Conservation (phyloP, 805 yeast genomes). For the Wickerhamiella cacticola region DNA sequence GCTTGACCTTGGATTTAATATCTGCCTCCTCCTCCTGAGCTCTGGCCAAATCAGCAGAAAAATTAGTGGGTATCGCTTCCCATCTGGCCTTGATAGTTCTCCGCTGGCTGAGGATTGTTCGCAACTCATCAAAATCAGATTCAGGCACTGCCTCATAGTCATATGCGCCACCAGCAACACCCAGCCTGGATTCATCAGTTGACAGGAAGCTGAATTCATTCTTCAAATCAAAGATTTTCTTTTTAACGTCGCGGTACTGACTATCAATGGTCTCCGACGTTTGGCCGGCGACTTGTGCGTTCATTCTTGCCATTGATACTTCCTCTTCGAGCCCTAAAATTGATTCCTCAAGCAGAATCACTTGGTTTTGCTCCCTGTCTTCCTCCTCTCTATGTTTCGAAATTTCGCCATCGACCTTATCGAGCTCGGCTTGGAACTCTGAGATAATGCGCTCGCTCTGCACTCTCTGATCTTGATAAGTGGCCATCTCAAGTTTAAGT, state of each 20-base stretch:
- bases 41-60: background rate
- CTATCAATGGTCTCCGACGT: background rate
- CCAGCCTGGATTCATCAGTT: constrained; percentile 48
- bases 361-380: constrained; percentile 2
- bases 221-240: background rate
- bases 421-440: constrained; percentile 10
- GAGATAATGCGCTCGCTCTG: background rate
- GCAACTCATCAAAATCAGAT: background rate
- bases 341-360: constrained; percentile 10
- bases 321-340: background rate
- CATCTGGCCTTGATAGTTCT: constrained; percentile 11
- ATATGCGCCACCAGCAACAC: constrained; percentile 1
- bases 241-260: background rate
- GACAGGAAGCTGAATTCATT: constrained; percentile 44
- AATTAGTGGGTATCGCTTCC: constrained; percentile 11
- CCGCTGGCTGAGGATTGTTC: background rate
- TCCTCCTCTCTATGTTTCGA: constrained; percentile 33
- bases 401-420: constrained; percentile 15
- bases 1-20: constrained; percentile 64
- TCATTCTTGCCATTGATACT: constrained; percentile 14
- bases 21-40: constrained; percentile 72
- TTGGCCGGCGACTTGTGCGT: constrained; percentile 16
- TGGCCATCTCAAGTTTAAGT: background rate
- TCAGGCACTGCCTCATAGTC: background rate
- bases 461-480: background rate